phyloP scores from a whole-genome alignment of 2,329 filamentous ascomycete species.

The Cladophialophora exuberans region DNA sequence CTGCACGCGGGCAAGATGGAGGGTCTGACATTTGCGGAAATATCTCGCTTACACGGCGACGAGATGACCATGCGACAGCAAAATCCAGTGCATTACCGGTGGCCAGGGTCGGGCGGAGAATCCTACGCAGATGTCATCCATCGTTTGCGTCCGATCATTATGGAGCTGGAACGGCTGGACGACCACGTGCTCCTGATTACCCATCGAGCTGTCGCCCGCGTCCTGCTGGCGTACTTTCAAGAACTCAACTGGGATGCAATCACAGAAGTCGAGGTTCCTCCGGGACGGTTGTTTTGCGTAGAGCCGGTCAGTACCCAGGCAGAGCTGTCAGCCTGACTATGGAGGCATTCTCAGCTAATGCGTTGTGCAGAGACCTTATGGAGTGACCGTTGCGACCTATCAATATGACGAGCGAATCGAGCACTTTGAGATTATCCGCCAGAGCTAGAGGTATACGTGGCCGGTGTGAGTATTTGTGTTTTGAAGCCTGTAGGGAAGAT shows the following conservation, averaged over 20 bases:
- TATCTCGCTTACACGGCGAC: conserved; percentile 71
- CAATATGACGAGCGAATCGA: conserved; percentile 72
- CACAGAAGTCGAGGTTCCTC: conserved; percentile 87
- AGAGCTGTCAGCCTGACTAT: neutral
- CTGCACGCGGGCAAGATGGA: conserved; percentile 91
- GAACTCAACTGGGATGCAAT: conserved; percentile 87
- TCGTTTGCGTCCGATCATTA: conserved; percentile 88
- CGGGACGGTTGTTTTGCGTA: conserved; percentile 91
- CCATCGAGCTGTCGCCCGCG: conserved; percentile 87
- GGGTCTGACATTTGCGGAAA: conserved; percentile 91
- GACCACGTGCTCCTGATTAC: conserved; percentile 92
- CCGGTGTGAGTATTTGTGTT: too few species aligned
- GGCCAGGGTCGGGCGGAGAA: conserved; percentile 92
- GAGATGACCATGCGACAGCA: conserved; percentile 77
- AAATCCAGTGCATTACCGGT: conserved; percentile 94
- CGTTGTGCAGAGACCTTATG: conserved; percentile 74
- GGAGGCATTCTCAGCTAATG: neutral
- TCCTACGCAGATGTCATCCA: conserved; percentile 97
- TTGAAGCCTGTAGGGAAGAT: too few species aligned
- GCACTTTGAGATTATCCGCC: too few species aligned
- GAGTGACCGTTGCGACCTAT: conserved; percentile 95
- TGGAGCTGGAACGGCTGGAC: conserved; percentile 94
- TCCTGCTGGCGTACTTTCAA: conserved; percentile 94
- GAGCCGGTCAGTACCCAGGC: conserved; percentile 64
- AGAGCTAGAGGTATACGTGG: too few species aligned